These are phyloP conservation scores for Ophiognomonia clavigignenti-juglandacearum DNA, from an alignment of 2,329 filamentous ascomycete species.

Conservation along the genomic window DNA sequence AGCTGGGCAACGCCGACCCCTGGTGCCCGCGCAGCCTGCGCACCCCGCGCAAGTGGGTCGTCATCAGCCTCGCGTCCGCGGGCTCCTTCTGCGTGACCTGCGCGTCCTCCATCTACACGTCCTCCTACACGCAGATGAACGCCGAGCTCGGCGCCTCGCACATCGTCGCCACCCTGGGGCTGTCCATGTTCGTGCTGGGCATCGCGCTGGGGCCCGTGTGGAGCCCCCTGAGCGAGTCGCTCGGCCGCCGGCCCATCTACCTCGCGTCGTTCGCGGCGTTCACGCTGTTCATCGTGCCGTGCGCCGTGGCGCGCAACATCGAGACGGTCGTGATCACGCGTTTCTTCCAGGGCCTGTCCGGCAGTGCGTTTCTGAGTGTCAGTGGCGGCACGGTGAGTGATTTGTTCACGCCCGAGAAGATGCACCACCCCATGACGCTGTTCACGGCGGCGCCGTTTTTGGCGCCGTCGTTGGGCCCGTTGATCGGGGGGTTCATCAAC, in stretches of 20 bases:
- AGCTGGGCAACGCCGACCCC: slow-evolving; percentile 63
- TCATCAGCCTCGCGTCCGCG: slow-evolving; percentile 68
- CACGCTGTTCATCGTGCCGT: slow-evolving; percentile 75
- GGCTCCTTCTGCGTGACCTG: slow-evolving; percentile 85
- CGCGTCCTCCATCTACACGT: slow-evolving; percentile 83
- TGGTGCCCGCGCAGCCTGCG: slow-evolving; percentile 67
- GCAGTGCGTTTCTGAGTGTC: slow-evolving; percentile 65
- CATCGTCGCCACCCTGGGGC: slow-evolving; percentile 71
- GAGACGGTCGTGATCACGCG: slow-evolving; percentile 71
- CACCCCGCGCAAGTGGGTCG: slow-evolving; percentile 67
- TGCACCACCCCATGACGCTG: slow-evolving; percentile 79
- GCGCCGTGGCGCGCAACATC: slow-evolving; percentile 77
- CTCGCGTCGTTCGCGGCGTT: slow-evolving; percentile 69
- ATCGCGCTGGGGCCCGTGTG: slow-evolving; percentile 60
- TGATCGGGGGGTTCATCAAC: slow-evolving; percentile 79
- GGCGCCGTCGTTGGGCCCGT: slow-evolving; percentile 54
- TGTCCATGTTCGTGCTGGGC: slow-evolving; percentile 80
- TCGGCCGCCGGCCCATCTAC: slow-evolving; percentile 78
- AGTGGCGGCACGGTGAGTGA: slow-evolving; percentile 84
- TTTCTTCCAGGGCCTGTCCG: slow-evolving; percentile 72
- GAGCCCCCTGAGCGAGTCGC: slow-evolving; percentile 69
- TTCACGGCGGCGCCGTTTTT: slow-evolving; percentile 64
- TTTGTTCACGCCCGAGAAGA: slow-evolving; percentile 62
- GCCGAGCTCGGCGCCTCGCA: slow-evolving; percentile 67
- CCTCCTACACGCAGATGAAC: slow-evolving; percentile 73